These are phyloP conservation scores for Boletus vinaceobasis DNA, from an alignment of 768 basidiomycete species.

Conservation along the genomic window DNA sequence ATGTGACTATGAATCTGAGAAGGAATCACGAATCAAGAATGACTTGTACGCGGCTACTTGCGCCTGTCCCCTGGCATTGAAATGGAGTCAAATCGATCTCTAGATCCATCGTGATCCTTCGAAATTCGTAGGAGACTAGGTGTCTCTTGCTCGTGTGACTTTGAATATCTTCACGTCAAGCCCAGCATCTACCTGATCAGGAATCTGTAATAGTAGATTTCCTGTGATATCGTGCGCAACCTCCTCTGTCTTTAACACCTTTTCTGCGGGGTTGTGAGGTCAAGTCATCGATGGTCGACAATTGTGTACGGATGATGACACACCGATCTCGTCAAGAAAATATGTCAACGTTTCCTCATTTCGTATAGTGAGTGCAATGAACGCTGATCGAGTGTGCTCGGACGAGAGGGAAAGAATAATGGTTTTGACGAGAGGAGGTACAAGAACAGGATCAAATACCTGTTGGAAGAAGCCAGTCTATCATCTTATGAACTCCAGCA, in stretches of 20 bases:
- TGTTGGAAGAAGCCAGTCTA: slow-evolving; percentile 25
- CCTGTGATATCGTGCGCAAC: slow-evolving; percentile 16
- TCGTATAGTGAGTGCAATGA: slow-evolving; percentile 47
- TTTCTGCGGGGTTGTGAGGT: slow-evolving; percentile 12
- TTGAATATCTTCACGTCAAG: slow-evolving; percentile 45
- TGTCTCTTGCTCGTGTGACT: slow-evolving; percentile 27
- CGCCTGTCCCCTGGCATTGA: neutral
- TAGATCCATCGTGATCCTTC: slow-evolving; percentile 14
- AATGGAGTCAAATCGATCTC: slow-evolving; percentile 9
- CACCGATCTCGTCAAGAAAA: slow-evolving; percentile 42
- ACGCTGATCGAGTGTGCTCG: slow-evolving; percentile 13
- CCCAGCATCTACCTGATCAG: slow-evolving; percentile 33
- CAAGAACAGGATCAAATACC: slow-evolving; percentile 67
- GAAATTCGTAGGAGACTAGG: slow-evolving; percentile 1
- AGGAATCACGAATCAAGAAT: slow-evolving; percentile 9
- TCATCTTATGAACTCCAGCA: neutral
- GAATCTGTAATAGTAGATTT: slow-evolving; percentile 23
- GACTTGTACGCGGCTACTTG: neutral
- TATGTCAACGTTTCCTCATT: slow-evolving; percentile 49
- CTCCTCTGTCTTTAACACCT: slow-evolving; percentile 27
- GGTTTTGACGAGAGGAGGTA: slow-evolving; percentile 53
- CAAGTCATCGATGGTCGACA: neutral
- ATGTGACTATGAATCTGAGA: slow-evolving; percentile 6
- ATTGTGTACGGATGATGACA: neutral
- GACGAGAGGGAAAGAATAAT: slow-evolving; percentile 35